These are phyloP conservation scores for Geotrichum fermentans DNA, from an alignment of 1,139 yeast genomes.

Conservation along the genomic window DNA sequence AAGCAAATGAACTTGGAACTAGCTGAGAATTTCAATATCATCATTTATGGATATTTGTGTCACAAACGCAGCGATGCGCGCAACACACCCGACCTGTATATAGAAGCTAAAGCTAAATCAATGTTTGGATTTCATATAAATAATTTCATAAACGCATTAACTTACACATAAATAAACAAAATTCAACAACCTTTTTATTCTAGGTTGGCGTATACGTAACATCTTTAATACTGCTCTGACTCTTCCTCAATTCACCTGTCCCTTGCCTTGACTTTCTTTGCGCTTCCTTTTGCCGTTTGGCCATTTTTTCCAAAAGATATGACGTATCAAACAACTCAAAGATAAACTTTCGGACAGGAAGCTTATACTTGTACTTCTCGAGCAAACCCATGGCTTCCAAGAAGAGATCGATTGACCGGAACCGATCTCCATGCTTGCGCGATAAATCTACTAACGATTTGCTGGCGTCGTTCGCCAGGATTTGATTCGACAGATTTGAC, in stretches of 20 bases:
- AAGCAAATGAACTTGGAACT: no score
- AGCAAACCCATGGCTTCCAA: conserved; percentile 57
- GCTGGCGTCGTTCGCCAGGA: conserved; percentile 60
- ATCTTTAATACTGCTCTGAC: not conserved
- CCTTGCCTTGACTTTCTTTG: conserved; percentile 7
- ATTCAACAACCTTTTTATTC: not conserved
- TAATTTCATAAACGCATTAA: not conserved
- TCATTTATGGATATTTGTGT: no score
- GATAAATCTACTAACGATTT: conserved; percentile 57
- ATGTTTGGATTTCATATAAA: no score
- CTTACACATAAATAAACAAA: not conserved
- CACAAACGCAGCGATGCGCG: no score
- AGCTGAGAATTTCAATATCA: no score
- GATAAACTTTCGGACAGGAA: conserved; percentile 59
- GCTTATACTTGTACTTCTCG: conserved; percentile 63
- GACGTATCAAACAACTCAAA: conserved; percentile 62
- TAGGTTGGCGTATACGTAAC: not conserved
- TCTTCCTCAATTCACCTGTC: conserved; percentile 1
- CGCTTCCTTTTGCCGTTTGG: conserved; percentile 10
- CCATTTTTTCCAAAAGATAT: conserved; percentile 48
- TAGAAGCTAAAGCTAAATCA: no score
- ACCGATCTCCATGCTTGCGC: conserved; percentile 49
- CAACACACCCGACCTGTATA: no score
- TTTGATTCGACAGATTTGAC: conserved; percentile 60
- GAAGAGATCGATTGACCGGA: conserved; percentile 55